Base-by-base conservation (phyloP, 345 rosid genomes). In the Barbarea vulgaris region DNA sequence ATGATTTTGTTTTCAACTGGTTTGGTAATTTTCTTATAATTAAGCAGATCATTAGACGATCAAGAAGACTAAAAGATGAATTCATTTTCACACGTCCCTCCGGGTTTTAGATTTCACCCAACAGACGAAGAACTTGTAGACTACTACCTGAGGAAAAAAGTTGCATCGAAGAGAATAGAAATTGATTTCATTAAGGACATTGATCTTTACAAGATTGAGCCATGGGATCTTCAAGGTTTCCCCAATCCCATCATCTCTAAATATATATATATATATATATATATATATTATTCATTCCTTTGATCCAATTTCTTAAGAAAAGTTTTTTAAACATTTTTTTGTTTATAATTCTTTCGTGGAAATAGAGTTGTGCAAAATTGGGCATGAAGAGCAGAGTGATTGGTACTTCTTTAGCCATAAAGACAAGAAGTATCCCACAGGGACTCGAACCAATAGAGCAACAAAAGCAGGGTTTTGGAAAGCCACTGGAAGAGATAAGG, bases 321-420 rank as follows among this genome's bases (percentile, higher is more conserved):
- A 63, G 7, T n/a, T 22, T 59, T 50, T 24, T 22, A n/a, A 55
- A 46, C 9, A 36, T 47, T 10, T 2, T 15, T 4, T 12, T 36
- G n/a, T n/a, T n/a, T n/a, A n/a, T n/a, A n/a, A 44, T 61, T 61
- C 48, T 56, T 8, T 74, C 65, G 50, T 56, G 41, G 39, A 21
- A 79, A 11, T 62, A 93, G 98, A 91, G 55, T 55, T 93, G 67
- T 95, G 98, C 86, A 90, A 81, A 75, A 81, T 95, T 69, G 99
- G 97, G 52, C 89, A 83, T 33, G 97, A 93, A 77, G 99, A 93
- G 69, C 98, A 93, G 73, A 89, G 80, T 68, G 99, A 96, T 6
- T 96, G 99, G 99, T 96, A 96, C 76, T 96, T 96, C 86, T 96
- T 93, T 81, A 96, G 99, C 81, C 99, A 96, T 69, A 93, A 93